phyloP scores from a whole-genome alignment of 1,284 basidiomycete genomes.

The Microbotryum scabiosae region DNA sequence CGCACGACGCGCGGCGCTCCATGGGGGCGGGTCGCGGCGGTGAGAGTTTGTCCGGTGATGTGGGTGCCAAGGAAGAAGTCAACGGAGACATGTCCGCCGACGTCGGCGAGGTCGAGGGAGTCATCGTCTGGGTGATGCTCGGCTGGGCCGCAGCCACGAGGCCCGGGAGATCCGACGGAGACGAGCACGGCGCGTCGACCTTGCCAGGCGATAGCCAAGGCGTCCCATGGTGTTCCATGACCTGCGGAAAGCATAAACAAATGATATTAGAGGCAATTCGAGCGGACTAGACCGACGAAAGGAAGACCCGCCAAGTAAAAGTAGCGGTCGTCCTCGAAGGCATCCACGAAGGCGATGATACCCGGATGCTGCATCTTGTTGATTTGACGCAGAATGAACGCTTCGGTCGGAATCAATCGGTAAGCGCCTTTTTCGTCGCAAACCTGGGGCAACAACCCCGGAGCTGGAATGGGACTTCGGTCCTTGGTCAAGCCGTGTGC shows the following conservation, averaged over 20 bases:
- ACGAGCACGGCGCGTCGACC: conserved; percentile 7
- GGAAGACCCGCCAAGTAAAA: conserved; percentile 66
- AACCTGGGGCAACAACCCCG: conserved; percentile 13
- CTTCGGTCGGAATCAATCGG: conserved; percentile 62
- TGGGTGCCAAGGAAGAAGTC: conserved; percentile 26
- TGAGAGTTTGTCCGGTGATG: conserved; percentile 5
- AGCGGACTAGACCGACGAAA: neutral
- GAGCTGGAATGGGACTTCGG: conserved; percentile 14
- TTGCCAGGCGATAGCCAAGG: conserved; percentile 53
- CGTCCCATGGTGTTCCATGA: conserved; percentile 83
- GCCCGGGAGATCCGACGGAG: conserved; percentile 12
- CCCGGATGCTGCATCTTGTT: conserved; percentile 53
- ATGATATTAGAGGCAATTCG: neutral
- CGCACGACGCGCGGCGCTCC: conserved; percentile 68
- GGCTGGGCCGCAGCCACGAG: conserved; percentile 12
- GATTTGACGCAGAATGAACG: conserved; percentile 63
- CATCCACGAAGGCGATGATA: conserved; percentile 70
- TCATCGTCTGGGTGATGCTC: conserved; percentile 1
- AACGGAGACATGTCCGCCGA: conserved; percentile 20
- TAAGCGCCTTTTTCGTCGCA: conserved; percentile 12
- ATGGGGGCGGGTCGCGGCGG: conserved; percentile 47
- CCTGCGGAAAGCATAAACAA: conserved; percentile 44
- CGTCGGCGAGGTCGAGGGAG: conserved; percentile 21
- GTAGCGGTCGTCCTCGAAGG: conserved; percentile 72
- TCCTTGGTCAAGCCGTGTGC: conserved; percentile 25